Evolutionary conservation across 2,329 filamentous ascomycete species (phyloP), one percentile per base, ranked within the genome.

Genomic region (Colletotrichum sublineola): DNA sequence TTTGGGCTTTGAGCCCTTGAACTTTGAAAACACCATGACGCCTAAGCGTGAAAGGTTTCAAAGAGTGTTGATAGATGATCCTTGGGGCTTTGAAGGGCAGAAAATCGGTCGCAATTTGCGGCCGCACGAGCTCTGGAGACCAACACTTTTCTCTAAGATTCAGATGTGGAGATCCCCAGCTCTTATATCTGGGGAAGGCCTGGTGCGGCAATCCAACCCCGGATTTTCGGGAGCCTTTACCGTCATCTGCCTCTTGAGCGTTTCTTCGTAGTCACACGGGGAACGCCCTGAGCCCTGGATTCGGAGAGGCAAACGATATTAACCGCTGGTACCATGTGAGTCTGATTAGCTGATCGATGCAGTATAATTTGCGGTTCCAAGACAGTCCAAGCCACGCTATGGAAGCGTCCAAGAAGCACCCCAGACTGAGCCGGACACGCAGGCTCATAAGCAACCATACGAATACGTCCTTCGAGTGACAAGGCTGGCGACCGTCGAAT

Each of bases 121-220:
- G 11, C 18, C 36, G 29, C 36, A 24, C 36, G 11, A 48, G 29
- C 29, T 66, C 55, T 58, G 55, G 44, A n/a, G 24, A 52, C 44
- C 20, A n/a, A 20, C 24, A 42, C 60, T 57, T 42, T 24, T 36
- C 33, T 11, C 31, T 18, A 12, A 50, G n/a, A 36, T 18, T 50
- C 29, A 18, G 2, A 6, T 44, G 52, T 64, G 67, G 61, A 55
- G 61, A 52, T 38, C 50, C 12, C 31, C 50, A 53, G 44, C 44
- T 42, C 52, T 69, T 65, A 69, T 69, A 69, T 60, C 29, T 12
- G 53, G 61, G 20, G 61, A 46, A 65, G 36, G 2, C 36, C 42
- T 42, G 2, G 14, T 29, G 31, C 38, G 14, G 18, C 15, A 15
- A n/a, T 14, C 5, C n/a, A 29, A 38, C 60, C 6, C 36, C 67